Conservation (phyloP, 768 basidiomycete species). For the Suillus hirtellus region DNA sequence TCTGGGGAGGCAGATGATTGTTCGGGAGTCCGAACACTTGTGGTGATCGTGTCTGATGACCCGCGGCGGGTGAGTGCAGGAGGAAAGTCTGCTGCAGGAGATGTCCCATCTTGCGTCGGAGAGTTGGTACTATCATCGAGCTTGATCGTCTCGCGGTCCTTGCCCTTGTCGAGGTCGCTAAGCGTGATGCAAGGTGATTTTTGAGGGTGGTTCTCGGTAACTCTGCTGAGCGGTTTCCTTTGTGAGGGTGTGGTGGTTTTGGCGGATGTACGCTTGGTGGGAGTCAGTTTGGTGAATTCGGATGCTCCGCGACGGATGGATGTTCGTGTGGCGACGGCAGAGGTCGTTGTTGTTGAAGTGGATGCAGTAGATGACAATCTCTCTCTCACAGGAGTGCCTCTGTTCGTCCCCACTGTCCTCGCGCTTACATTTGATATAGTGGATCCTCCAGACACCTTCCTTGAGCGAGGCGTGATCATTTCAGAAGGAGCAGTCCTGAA, state of each 20-base stretch:
- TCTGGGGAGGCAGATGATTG: conserved; percentile 27
- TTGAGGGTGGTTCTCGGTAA: conserved; percentile 13
- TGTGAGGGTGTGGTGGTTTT: not conserved
- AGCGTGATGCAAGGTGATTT: conserved; percentile 1
- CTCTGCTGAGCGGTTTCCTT: conserved; percentile 16
- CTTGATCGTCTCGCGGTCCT: conserved; percentile 6
- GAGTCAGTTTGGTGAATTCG: conserved; percentile 25
- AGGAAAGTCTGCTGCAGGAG: conserved; percentile 3
- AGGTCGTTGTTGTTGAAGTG: not conserved
- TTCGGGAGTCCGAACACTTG: conserved; percentile 20
- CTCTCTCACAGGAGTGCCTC: conserved; percentile 10
- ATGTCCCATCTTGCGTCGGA: not conserved
- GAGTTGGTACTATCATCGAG: not conserved
- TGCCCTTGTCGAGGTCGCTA: conserved; percentile 8
- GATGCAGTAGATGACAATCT: conserved; percentile 29
- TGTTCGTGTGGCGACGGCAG: conserved; percentile 19
- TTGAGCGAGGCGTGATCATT: conserved; percentile 31
- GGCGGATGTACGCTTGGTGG: conserved; percentile 11
- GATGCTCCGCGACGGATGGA: conserved; percentile 25
- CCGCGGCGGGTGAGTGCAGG: conserved; percentile 24
- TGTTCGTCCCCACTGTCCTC: conserved; percentile 30
- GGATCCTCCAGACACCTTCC: conserved; percentile 31
- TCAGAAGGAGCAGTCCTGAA: conserved; percentile 35
- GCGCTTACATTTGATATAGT: conserved; percentile 33
- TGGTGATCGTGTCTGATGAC: conserved; percentile 31